Evolutionary conservation across 495 filamentous ascomycete genomes (phyloP).

Genomic region (Talaromyces proteolyticus): DNA sequence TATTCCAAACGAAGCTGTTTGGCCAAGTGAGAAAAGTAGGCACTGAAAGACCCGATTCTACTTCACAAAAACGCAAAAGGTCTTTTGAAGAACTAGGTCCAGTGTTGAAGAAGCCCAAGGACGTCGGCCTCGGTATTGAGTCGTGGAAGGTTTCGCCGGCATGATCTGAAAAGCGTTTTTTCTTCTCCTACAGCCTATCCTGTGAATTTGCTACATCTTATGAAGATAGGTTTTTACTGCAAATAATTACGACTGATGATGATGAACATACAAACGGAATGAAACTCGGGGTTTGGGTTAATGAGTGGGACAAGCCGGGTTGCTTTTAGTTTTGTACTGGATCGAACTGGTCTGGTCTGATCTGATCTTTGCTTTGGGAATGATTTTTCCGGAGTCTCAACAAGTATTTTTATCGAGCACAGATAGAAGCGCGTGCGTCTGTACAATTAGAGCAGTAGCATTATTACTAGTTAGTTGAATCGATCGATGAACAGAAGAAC

Average conservation of each 20-base stretch:
- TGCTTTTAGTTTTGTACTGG: too few species aligned
- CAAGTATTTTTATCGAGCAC: too few species aligned
- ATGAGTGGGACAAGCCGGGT: background rate
- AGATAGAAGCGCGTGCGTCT: too few species aligned
- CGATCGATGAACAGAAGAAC: too few species aligned
- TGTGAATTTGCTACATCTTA: too few species aligned
- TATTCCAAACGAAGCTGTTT: constrained; percentile 64
- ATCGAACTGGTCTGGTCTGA: too few species aligned
- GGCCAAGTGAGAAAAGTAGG: constrained; percentile 58
- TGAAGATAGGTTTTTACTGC: background rate
- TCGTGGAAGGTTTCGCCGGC: constrained; percentile 20
- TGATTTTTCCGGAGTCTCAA: too few species aligned
- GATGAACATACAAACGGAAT: background rate
- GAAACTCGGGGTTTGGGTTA: background rate
- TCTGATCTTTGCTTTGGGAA: too few species aligned
- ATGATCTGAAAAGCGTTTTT: background rate
- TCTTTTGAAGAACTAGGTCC: constrained; percentile 35
- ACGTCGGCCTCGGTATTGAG: constrained; percentile 61
- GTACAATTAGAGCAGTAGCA: too few species aligned
- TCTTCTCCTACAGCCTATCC: background rate
- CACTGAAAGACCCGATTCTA: constrained; percentile 25
- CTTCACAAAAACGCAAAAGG: constrained; percentile 53
- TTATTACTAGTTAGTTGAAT: too few species aligned
- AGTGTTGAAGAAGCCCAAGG: constrained; percentile 55
- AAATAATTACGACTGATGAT: background rate